Evolutionary conservation across 257 asterid genomes (phyloP).

Genomic region (Paraleonurus japonicus): DNA sequence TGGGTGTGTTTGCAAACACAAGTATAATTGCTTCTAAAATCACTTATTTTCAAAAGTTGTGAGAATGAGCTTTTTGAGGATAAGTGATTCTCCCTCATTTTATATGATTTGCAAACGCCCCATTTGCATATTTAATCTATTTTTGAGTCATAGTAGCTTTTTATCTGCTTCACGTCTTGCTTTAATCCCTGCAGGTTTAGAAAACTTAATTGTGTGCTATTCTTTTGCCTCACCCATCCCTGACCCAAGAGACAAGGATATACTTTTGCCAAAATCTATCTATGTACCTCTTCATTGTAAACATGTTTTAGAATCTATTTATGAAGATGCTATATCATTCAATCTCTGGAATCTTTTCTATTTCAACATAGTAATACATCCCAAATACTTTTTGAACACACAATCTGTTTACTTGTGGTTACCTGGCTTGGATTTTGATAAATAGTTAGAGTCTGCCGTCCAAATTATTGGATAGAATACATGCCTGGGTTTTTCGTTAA

Average conservation of each 20-base stretch:
- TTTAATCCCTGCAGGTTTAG: not conserved
- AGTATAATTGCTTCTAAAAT: no score
- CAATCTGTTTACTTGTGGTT: not conserved
- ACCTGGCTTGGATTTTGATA: conserved; percentile 15
- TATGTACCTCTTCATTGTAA: not conserved
- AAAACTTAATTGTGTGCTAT: not conserved
- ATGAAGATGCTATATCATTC: not conserved
- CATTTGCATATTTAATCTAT: not conserved
- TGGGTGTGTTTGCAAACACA: no score
- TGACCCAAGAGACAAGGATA: not conserved
- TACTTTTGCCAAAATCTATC: not conserved
- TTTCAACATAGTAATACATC: conserved; percentile 9
- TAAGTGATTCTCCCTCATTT: no score
- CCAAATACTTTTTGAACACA: not conserved
- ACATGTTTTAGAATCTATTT: conserved; percentile 10
- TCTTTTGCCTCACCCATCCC: not conserved
- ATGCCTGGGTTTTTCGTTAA: conserved; percentile 35
- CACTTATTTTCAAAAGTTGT: no score
- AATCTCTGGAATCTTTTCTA: not conserved
- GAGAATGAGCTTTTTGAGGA: no score
- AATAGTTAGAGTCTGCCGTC: conserved; percentile 41
- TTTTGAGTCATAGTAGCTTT: not conserved
- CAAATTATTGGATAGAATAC: conserved; percentile 40
- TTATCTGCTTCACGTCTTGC: not conserved
- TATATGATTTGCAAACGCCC: no score